Conservation (phyloP, 2,329 filamentous ascomycete genomes). For the Pseudohalonectria lignicola region DNA sequence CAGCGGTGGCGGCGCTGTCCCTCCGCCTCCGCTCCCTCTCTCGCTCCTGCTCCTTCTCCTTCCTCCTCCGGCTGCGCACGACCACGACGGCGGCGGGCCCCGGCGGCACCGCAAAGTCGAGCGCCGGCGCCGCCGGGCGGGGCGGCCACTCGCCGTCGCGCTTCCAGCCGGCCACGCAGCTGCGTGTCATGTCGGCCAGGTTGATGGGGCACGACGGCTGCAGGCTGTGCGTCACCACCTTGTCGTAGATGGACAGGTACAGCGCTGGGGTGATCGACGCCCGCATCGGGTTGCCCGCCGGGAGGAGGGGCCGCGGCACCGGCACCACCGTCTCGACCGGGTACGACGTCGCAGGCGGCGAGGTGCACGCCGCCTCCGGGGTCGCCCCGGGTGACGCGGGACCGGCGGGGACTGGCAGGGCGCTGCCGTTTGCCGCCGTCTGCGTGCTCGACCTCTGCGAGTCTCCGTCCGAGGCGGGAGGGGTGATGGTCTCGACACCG, state of each 20-base stretch:
- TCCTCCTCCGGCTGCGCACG: neutral
- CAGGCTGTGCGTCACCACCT: slow-evolving; percentile 69
- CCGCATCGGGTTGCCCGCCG: slow-evolving; percentile 64
- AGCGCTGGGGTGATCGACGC: slow-evolving; percentile 61
- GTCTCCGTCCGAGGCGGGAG: slow-evolving; percentile 28
- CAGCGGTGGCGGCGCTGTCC: slow-evolving; percentile 1
- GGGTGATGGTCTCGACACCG: slow-evolving; percentile 17
- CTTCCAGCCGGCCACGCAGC: slow-evolving; percentile 86
- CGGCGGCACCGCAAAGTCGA: slow-evolving; percentile 1
- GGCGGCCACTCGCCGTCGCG: slow-evolving; percentile 89
- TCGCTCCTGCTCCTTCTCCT: slow-evolving; percentile 4
- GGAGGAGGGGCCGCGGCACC: slow-evolving; percentile 61
- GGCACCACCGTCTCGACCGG: slow-evolving; percentile 58
- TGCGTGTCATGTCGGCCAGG: slow-evolving; percentile 65
- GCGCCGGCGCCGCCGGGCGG: slow-evolving; percentile 19
- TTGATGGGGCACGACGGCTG: slow-evolving; percentile 86
- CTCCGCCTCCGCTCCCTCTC: slow-evolving; percentile 1
- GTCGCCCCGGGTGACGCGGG: slow-evolving; percentile 11
- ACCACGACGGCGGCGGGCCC: neutral
- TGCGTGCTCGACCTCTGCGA: slow-evolving; percentile 8
- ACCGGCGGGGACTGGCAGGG: slow-evolving; percentile 4
- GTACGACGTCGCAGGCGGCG: slow-evolving; percentile 18
- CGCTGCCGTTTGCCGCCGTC: slow-evolving; percentile 5
- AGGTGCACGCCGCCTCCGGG: slow-evolving; percentile 16
- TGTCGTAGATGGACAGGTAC: slow-evolving; percentile 80